These are phyloP conservation scores for Nannochloropsis salina DNA, from an alignment of 108 stramenopile species.

Conservation along the genomic window DNA sequence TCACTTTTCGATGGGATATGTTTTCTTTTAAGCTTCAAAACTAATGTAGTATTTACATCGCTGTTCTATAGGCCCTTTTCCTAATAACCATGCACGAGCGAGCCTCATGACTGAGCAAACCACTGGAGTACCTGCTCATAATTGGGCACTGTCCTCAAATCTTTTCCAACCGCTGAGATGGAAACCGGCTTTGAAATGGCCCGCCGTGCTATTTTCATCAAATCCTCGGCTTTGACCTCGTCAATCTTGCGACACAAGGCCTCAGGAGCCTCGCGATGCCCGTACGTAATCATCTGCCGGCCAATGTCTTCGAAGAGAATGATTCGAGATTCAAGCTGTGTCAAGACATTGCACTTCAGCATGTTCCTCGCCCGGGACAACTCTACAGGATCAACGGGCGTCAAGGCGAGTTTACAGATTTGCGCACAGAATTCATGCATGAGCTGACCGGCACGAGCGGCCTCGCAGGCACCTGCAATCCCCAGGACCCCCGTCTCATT, in stretches of 20 bases:
- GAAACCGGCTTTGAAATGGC: conserved; percentile 67
- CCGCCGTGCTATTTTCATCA: conserved; percentile 66
- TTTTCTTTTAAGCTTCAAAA: too few relatives aligned
- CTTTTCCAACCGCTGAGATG: conserved; percentile 70
- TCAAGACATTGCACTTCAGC: conserved; percentile 93
- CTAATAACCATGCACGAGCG: too few relatives aligned
- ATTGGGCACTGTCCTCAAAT: conserved; percentile 63
- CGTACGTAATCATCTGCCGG: conserved; percentile 88
- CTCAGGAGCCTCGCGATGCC: conserved; percentile 67
- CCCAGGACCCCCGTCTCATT: conserved; percentile 84
- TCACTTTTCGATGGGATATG: too few relatives aligned
- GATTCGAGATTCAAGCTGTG: conserved; percentile 85
- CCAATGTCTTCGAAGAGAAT: conserved; percentile 95
- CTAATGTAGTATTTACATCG: too few relatives aligned
- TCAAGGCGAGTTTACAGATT: conserved; percentile 62
- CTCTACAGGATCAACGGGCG: conserved; percentile 57
- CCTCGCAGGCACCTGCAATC: conserved; percentile 65
- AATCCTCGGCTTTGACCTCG: conserved; percentile 76
- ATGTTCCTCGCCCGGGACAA: conserved; percentile 88
- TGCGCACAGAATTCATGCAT: conserved; percentile 69
- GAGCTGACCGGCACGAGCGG: conserved; percentile 61
- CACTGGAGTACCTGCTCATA: conserved; percentile 61
- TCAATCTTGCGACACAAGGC: conserved; percentile 79
- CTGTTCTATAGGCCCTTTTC: too few relatives aligned
- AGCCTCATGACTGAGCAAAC: conserved; percentile 18